phyloP scores from a whole-genome alignment of 2,329 filamentous ascomycete species.

The Sclerotinia sclerotiorum region DNA sequence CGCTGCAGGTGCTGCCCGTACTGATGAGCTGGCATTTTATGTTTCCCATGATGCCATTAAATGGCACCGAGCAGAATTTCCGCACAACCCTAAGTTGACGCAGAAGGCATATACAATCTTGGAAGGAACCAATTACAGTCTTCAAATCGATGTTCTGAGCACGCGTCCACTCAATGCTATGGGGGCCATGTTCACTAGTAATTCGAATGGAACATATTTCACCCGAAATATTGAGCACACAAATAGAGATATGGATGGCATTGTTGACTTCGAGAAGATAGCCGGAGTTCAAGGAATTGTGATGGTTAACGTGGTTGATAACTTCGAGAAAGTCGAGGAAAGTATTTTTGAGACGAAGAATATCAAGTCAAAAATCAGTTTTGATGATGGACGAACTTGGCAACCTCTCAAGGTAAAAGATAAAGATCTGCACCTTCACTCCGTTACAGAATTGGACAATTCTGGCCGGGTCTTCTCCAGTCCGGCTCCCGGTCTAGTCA shows the following conservation, averaged over 20 bases:
- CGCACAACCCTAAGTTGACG: constrained; percentile 72
- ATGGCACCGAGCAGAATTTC: constrained; percentile 93
- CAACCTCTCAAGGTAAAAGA: constrained; percentile 66
- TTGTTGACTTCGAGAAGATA: constrained; percentile 95
- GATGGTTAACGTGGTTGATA: constrained; percentile 84
- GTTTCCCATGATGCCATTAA: constrained; percentile 78
- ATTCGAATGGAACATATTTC: constrained; percentile 96
- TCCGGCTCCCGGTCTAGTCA: constrained; percentile 85
- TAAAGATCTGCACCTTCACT: constrained; percentile 79
- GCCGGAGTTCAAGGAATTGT: constrained; percentile 89
- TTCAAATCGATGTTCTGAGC: constrained; percentile 91
- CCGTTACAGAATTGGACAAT: constrained; percentile 81
- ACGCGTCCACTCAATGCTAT: constrained; percentile 64
- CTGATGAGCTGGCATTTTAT: constrained; percentile 88
- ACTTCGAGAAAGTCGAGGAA: constrained; percentile 72
- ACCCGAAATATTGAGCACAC: constrained; percentile 89
- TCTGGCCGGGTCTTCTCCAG: constrained; percentile 88
- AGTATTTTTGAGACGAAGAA: constrained; percentile 57
- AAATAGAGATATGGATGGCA: constrained; percentile 73
- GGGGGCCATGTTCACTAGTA: constrained; percentile 90
- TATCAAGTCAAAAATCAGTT: constrained; percentile 80
- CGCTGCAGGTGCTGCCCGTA: constrained; percentile 74
- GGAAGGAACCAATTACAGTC: constrained; percentile 96
- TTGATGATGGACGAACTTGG: constrained; percentile 91
- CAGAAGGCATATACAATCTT: constrained; percentile 91